These are phyloP conservation scores for Colletotrichum cuscutae DNA, from an alignment of 2,329 filamentous ascomycete genomes.

Conservation along the genomic window DNA sequence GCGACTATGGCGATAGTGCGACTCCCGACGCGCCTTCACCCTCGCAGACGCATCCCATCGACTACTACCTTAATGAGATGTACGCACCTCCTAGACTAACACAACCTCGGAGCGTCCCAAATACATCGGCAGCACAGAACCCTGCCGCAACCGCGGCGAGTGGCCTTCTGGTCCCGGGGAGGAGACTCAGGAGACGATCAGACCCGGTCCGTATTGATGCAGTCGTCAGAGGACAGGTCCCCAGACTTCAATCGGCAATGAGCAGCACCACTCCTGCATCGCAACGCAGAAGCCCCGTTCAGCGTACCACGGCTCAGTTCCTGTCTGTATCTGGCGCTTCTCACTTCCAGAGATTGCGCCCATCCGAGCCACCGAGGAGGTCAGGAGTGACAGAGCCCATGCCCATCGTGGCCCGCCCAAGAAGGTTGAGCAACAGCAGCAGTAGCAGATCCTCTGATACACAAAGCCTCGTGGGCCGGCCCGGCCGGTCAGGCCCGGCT, in stretches of 20 bases:
- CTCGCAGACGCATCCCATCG: slow-evolving; percentile 6
- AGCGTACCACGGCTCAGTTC: background rate
- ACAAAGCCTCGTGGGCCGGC: background rate
- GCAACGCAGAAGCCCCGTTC: background rate
- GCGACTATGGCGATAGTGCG: background rate
- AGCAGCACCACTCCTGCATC: background rate
- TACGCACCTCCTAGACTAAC: background rate
- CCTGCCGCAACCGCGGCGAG: background rate
- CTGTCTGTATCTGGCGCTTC: background rate
- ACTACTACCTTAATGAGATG: background rate
- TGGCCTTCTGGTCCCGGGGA: background rate
- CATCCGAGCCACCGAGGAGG: background rate
- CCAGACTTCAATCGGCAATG: background rate
- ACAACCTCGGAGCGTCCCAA: background rate
- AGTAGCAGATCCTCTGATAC: background rate
- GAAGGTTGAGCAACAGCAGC: background rate
- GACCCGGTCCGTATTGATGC: background rate
- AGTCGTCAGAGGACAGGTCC: background rate
- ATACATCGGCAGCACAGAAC: background rate
- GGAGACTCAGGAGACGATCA: background rate
- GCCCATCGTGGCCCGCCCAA: background rate
- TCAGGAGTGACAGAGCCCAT: background rate
- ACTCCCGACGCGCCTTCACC: background rate
- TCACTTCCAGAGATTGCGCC: background rate
- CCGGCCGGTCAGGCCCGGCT: background rate